Base-by-base conservation (phyloP, 768 basidiomycete genomes). In the Podaxis rugospora region DNA sequence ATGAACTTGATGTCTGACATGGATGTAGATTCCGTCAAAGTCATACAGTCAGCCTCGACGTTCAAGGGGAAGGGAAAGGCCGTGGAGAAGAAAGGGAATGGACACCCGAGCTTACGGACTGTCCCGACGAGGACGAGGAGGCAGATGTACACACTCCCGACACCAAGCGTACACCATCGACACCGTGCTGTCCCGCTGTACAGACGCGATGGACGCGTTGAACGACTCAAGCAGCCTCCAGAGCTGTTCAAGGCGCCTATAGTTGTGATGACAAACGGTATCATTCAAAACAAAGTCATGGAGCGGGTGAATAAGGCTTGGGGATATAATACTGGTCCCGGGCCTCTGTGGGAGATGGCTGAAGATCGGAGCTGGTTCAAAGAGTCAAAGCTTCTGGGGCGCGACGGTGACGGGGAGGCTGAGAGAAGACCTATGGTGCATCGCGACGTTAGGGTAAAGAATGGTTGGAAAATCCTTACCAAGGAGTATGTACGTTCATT, bases 131-230 rank as follows among this genome's bases (percentile, higher is more conserved):
- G 63, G 42, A 53, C 76, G 0, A 79, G 78, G 63, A 76, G 82
- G 16, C 81, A 87, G 68, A 82, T 77, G 67, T 83, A 88, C 63
- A 72, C 78, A 16, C 75, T 88, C 11, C 88, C 88, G 0, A 82
- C 81, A 11, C 87, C 87, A 0, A 87, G 81, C 62, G 75, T 85
- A 0, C 84, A 92, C 62, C 90, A 92, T 69, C 80, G 90, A 51
- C 90, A 93, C 67, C 77, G 87, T 27, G 85, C 88, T 11, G 76
- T 85, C 4, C 85, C 90, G 0, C 72, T 91, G 4, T 83, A 82
- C 67, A 74, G 77, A 25, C 78, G 76, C 44, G 66, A 70, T n/a
- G 76, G 74, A 54, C 80, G 76, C 51, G 82, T 85, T 13, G 89
- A 90, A 70, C 78, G 88, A n/a, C 79, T 92, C 4, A 69, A 73